These are phyloP conservation scores for Mycena galopus DNA, from an alignment of 768 basidiomycete species.

Conservation along the genomic window DNA sequence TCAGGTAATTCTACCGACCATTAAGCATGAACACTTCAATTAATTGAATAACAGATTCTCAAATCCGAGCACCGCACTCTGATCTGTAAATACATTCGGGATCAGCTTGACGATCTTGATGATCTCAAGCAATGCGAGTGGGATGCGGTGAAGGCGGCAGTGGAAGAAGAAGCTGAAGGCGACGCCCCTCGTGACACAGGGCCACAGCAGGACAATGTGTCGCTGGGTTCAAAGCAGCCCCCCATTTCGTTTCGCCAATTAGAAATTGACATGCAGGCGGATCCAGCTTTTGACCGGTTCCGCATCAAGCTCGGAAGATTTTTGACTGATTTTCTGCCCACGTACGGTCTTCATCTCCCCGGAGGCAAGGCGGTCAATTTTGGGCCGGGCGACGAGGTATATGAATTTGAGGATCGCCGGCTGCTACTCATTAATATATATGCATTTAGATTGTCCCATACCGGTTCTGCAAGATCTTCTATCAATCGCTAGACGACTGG, in stretches of 20 bases:
- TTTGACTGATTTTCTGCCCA: not conserved
- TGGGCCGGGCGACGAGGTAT: not conserved
- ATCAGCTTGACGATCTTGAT: slow-evolving; percentile 22
- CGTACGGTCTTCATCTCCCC: not conserved
- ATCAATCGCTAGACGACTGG: slow-evolving; percentile 39
- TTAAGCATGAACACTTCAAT: not conserved
- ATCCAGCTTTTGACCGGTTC: slow-evolving; percentile 27
- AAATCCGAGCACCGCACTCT: slow-evolving; percentile 30
- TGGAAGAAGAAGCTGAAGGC: not conserved
- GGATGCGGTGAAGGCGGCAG: too few species aligned
- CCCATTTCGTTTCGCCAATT: slow-evolving; percentile 1
- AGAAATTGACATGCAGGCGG: slow-evolving; percentile 8
- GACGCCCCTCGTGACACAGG: not conserved
- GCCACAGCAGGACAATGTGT: slow-evolving; percentile 6
- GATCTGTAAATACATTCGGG: slow-evolving; percentile 31
- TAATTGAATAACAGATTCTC: slow-evolving; percentile 32
- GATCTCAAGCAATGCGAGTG: slow-evolving; percentile 1
- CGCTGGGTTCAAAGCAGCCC: slow-evolving; percentile 16
- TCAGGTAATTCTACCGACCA: slow-evolving; percentile 44
- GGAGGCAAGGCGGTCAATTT: not conserved
- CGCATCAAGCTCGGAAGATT: slow-evolving; percentile 18
- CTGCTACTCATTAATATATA: not conserved
- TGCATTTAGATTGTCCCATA: not conserved
- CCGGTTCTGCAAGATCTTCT: slow-evolving; percentile 37
- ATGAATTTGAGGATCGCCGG: not conserved